phyloP scores from a whole-genome alignment of 768 basidiomycete genomes.

The Tulasnella sp. region DNA sequence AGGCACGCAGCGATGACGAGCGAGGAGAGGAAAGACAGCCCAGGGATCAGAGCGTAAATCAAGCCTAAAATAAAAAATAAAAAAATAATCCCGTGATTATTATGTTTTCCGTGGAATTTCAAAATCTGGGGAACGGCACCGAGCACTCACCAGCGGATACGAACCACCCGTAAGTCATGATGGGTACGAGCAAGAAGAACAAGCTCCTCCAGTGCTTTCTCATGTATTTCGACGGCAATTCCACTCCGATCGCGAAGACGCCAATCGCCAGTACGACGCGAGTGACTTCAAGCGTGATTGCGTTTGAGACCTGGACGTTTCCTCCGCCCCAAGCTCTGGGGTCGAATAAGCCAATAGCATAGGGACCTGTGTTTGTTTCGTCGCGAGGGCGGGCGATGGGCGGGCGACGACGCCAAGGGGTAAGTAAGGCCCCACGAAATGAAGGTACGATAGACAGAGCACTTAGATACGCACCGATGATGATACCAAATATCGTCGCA shows the following conservation, averaged over 20 bases:
- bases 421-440: constrained; percentile 43
- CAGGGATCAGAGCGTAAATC: constrained; percentile 88
- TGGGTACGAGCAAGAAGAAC: constrained; percentile 68
- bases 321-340: constrained; percentile 65
- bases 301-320: constrained; percentile 52
- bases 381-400: constrained; percentile 9
- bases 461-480: constrained; percentile 50
- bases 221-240: constrained; percentile 95
- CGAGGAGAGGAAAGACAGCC: constrained; percentile 81
- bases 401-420: constrained; percentile 1
- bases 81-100: not conserved
- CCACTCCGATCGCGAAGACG: constrained; percentile 97
- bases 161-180: constrained; percentile 37
- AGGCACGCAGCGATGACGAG: constrained; percentile 89
- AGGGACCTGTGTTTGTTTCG: constrained; percentile 52
- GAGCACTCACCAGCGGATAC: constrained; percentile 26
- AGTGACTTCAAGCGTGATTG: constrained; percentile 86
- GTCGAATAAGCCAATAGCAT: constrained; percentile 75
- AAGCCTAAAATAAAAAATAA: too few relatives aligned
- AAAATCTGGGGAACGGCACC: not conserved
- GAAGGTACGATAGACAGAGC: constrained; percentile 5
- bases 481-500: constrained; percentile 90
- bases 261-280: constrained; percentile 92
- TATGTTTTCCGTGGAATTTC: not conserved
- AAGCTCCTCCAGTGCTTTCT: constrained; percentile 87